Conservation (phyloP, 805 yeast genomes). For the Candida odintsovae region DNA sequence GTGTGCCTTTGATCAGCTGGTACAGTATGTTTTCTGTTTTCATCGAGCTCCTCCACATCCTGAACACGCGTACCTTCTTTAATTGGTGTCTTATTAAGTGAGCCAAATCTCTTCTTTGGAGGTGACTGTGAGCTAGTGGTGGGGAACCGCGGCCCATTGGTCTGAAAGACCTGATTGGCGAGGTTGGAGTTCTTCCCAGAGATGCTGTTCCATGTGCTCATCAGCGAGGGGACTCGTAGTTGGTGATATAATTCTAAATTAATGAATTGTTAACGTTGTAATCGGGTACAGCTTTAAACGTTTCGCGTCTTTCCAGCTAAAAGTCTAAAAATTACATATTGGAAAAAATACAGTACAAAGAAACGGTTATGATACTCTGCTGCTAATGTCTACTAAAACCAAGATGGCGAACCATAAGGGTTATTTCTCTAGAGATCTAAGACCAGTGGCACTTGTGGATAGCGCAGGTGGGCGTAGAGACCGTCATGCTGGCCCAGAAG, state of each 20-base stretch:
- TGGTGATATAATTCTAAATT: too few relatives aligned
- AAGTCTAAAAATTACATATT: too few relatives aligned
- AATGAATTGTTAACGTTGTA: too few relatives aligned
- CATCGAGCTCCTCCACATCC: not conserved
- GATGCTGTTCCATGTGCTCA: not conserved
- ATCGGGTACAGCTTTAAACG: too few relatives aligned
- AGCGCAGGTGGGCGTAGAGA: not conserved
- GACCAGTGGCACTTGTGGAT: conserved; percentile 1
- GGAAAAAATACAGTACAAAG: too few relatives aligned
- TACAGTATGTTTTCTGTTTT: not conserved
- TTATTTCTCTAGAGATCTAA: conserved; percentile 1
- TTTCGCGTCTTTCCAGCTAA: too few relatives aligned
- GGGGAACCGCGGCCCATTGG: not conserved
- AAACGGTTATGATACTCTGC: too few relatives aligned
- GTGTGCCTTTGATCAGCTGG: not conserved
- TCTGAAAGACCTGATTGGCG: not conserved
- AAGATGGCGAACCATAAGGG: not conserved
- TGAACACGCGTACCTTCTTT: not conserved
- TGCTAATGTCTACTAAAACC: too few relatives aligned
- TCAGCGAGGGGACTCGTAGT: not conserved
- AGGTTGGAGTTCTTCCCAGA: not conserved
- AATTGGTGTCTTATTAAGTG: not conserved
- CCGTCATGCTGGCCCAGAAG: conserved; percentile 7
- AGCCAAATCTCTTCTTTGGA: too few relatives aligned
- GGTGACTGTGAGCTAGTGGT: not conserved